Evolutionary conservation across 257 asterid genomes (phyloP).

Genomic region (Dorcoceras hygrometricum): DNA sequence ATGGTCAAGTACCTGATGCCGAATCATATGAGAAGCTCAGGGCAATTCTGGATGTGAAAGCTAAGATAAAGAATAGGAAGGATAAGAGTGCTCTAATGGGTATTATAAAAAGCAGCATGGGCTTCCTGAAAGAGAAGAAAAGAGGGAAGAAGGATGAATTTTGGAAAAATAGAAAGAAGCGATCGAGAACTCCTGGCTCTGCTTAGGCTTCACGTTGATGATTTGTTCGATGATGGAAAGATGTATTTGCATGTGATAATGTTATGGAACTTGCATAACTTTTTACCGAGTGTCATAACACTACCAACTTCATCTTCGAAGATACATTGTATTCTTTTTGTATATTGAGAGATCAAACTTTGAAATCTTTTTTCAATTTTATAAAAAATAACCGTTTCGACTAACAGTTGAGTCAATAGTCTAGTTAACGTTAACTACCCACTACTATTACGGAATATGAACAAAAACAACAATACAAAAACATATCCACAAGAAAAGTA

Average conservation of each 20-base stretch:
- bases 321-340: too few relatives aligned
- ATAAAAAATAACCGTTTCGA: too few relatives aligned
- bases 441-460: too few relatives aligned
- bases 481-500: too few relatives aligned
- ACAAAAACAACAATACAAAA: neutral
- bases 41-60: conserved; percentile 71
- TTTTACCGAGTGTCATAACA: too few relatives aligned
- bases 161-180: conserved; percentile 64
- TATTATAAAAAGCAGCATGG: conserved; percentile 66
- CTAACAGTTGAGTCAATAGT: too few relatives aligned
- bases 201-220: conserved; percentile 30
- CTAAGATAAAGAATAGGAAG: conserved; percentile 65
- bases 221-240: neutral
- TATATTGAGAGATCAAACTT: too few relatives aligned
- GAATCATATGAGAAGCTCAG: conserved; percentile 76
- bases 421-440: too few relatives aligned
- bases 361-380: too few relatives aligned
- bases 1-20: conserved; percentile 77
- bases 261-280: too few relatives aligned
- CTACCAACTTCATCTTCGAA: too few relatives aligned
- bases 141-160: conserved; percentile 85
- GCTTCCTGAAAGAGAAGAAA: conserved; percentile 63
- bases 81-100: conserved; percentile 92
- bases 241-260: too few relatives aligned
- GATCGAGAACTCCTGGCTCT: conserved; percentile 36